Evolutionary conservation across 2,329 filamentous ascomycete species (phyloP).

Genomic region (Sarocladium strictum): DNA sequence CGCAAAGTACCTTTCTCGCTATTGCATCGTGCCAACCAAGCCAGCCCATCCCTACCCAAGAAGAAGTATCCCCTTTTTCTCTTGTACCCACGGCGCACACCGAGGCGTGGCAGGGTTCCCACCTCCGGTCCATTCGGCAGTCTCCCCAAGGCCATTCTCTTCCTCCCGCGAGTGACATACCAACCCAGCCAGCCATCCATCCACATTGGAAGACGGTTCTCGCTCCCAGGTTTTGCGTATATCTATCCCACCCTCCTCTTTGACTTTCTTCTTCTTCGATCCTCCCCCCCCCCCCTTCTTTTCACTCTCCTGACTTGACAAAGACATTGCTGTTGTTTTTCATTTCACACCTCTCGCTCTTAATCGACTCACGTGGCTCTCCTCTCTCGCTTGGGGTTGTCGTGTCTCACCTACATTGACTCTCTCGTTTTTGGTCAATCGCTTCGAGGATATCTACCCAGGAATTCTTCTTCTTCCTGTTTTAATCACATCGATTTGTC

Average conservation of each 20-base stretch:
- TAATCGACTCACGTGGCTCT: slow-evolving; percentile 1
- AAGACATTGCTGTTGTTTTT: neutral
- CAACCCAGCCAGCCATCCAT: too few species aligned
- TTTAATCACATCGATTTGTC: neutral
- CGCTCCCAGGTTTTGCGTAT: neutral
- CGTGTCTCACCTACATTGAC: neutral
- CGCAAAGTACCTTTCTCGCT: too few species aligned
- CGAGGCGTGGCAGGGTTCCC: neutral
- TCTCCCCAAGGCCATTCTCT: neutral
- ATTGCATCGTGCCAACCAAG: neutral
- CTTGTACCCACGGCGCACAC: too few species aligned
- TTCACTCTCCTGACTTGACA: neutral
- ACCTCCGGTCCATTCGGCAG: neutral
- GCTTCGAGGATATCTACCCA: neutral
- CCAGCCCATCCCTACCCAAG: too few species aligned
- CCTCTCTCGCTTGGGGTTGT: slow-evolving; percentile 7
- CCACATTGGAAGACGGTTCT: too few species aligned
- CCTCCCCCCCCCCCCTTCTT: neutral
- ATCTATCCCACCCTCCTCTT: slow-evolving; percentile 1
- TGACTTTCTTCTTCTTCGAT: neutral
- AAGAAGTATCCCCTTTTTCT: too few species aligned
- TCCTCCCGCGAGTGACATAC: too few species aligned
- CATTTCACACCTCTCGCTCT: neutral
- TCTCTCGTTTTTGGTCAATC: slow-evolving; percentile 2
- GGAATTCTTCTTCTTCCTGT: too few species aligned